Evolutionary conservation across 2,329 filamentous ascomycete genomes (phyloP), one percentile per base, ranked within the genome.

Genomic region (Neophaeococcomyces aloes): DNA sequence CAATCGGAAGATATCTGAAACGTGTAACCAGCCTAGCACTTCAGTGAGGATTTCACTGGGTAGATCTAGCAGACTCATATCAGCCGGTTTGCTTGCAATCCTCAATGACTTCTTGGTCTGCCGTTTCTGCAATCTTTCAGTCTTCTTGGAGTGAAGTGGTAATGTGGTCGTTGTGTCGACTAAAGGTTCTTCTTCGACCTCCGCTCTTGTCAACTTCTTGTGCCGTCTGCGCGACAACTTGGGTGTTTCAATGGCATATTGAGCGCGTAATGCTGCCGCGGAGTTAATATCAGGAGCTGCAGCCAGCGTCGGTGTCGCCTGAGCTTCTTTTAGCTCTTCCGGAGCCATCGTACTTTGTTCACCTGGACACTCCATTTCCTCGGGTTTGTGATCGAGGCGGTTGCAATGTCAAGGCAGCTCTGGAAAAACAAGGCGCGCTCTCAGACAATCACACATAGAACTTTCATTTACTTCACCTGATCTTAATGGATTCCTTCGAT

Each of bases 111-210:
- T 53, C 48, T 49, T 52, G 18, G 49, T 27, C 27, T 48, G 46
- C 11, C 46, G 45, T 23, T 43, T 47, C 38, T 50, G 49, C 7
- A 49, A 23, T 3, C 53, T 38, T 31, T 42, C 48, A 2, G 47
- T 53, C 43, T 51, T 53, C 38, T 55, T 55, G 7, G 53, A 55
- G 29, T 49, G 38, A 14, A 52, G 35, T 8, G 49, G 32, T 18
- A 55, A 42, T 14, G 36, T 43, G 3, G 47, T 48, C 2, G 53
- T 55, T 5, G 42, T 52, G 36, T 55, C 53, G 18, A 55, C 29
- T 7, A 55, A 46, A 21, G 51, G 53, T 30, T 50, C 49, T n/a
- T 42, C 49, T 18, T 42, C 39, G 29, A 33, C 31, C 8, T 49
- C 46, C 23, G 36, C 19, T 21, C 41, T 2, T 5, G 27, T 32